These are phyloP conservation scores for Hypoxylon sp. DNA, from an alignment of 2,329 filamentous ascomycete species.

Conservation along the genomic window DNA sequence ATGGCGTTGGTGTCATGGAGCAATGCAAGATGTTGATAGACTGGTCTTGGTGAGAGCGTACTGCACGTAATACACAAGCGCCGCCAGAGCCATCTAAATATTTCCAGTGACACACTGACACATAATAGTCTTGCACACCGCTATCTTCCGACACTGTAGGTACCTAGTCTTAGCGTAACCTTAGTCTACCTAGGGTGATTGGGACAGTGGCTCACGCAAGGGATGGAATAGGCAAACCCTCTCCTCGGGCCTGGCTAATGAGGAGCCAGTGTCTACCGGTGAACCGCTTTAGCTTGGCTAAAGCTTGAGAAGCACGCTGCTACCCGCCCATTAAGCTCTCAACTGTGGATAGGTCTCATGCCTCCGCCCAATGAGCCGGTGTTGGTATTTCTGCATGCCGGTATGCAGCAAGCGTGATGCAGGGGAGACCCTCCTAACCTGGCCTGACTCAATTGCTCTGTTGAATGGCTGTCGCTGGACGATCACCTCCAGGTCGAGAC, in stretches of 20 bases:
- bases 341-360: constrained; percentile 5
- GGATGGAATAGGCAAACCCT: constrained; percentile 17
- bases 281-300: neutral
- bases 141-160: constrained; percentile 1
- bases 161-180: neutral
- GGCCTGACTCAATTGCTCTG: neutral
- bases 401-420: constrained; percentile 3
- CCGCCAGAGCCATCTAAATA: neutral
- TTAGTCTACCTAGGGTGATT: constrained; percentile 12
- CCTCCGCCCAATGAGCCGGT: constrained; percentile 16
- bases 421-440: neutral
- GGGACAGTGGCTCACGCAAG: constrained; percentile 23
- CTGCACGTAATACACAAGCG: constrained; percentile 8
- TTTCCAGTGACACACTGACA: constrained; percentile 1
- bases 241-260: neutral
- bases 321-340: constrained; percentile 7
- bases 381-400: constrained; percentile 11
- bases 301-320: neutral
- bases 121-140: constrained; percentile 20
- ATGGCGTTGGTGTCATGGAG: neutral
- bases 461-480: neutral
- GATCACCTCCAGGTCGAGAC: neutral
- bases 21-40: neutral
- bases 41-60: neutral
- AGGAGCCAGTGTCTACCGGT: neutral